Base-by-base conservation (phyloP, 225 moss, liverwort and hornwort genomes). In the Anthoceros angustus region DNA sequence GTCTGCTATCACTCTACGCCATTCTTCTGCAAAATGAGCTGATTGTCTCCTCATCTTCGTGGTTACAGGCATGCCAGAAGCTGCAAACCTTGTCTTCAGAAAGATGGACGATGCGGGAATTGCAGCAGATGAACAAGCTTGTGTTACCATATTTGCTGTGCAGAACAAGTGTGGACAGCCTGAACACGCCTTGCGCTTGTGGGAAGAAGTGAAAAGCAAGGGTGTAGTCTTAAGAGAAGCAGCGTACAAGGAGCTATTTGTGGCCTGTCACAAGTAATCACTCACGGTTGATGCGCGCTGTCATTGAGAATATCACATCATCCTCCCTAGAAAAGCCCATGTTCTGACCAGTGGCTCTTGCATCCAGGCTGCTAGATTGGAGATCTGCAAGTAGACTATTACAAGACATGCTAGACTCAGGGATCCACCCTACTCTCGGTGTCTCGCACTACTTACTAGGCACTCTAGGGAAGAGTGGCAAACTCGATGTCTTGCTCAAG, bases 191-290 rank as follows among this genome's bases (percentile, higher is more conserved):
- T 76, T 92, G 63, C 67, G 60, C 12, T 48, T 83, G n/a, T 87
- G 90, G 76, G 78, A 83, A 21, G 74, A 49, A 66, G 79, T 85
- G 70, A 80, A 68, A 72, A 67, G 72, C 0, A 71, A 43, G 60
- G 70, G 55, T 23, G 16, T 92, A 10, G 63, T 71, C 42, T 67
- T 87, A 16, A 74, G 81, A 65, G 73, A 69, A n/a, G 79, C 75
- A 55, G 77, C 64, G 10, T 87, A 74, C 26, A 78, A 74, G 60
- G 82, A 92, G 72, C 76, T 92, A 66, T 68, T 92, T 41, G 69
- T 72, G 67, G 92, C 92, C n/a, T 98, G 89, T 68, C 80, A 78
- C 80, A 80, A 74, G 98, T 98, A 83, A 40, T 63, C 40, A 67
- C 43, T n/a, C 46, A 55, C n/a, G 6, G 32, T 32, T 32, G 32